Evolutionary conservation across 331 rosid species (phyloP).

Genomic region (Rosa hybrid): DNA sequence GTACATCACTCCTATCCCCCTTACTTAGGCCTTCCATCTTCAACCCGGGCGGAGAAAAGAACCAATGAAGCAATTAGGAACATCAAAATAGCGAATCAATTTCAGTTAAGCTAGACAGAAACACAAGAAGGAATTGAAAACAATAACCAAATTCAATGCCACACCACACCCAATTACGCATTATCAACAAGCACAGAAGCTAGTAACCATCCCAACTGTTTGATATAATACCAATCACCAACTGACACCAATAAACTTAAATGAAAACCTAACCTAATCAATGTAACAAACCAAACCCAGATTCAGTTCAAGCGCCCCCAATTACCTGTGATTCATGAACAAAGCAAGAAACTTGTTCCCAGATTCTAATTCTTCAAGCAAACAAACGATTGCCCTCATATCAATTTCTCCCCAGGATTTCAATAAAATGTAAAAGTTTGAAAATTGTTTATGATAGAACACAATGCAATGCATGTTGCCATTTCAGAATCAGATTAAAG

Average conservation of each 20-base stretch:
- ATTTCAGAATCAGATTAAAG: background rate
- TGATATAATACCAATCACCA: slow-evolving; percentile 33
- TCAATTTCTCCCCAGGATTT: background rate
- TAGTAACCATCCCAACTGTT: slow-evolving; percentile 46
- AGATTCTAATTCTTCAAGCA: slow-evolving; percentile 10
- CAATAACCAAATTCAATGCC: slow-evolving; percentile 4
- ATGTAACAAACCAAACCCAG: slow-evolving; percentile 15
- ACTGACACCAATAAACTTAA: slow-evolving; percentile 39
- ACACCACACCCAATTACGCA: slow-evolving; percentile 2
- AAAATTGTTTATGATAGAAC: background rate
- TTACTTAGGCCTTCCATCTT: slow-evolving; percentile 31
- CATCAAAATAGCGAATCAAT: background rate
- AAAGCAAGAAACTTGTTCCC: background rate
- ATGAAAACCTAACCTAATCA: slow-evolving; percentile 23
- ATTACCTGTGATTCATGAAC: background rate
- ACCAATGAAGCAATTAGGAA: slow-evolving; percentile 15
- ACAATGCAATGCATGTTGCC: slow-evolving; percentile 16
- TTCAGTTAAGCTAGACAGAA: background rate
- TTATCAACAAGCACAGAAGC: slow-evolving; percentile 16
- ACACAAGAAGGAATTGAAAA: background rate
- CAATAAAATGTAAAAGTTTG: background rate
- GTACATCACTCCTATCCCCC: slow-evolving; percentile 27
- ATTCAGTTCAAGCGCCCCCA: slow-evolving; percentile 21
- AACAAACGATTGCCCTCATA: background rate
- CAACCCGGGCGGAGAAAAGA: background rate